Evolutionary conservation across 2,329 filamentous ascomycete species (phyloP).

Genomic region (Pestalotiopsis sp.): DNA sequence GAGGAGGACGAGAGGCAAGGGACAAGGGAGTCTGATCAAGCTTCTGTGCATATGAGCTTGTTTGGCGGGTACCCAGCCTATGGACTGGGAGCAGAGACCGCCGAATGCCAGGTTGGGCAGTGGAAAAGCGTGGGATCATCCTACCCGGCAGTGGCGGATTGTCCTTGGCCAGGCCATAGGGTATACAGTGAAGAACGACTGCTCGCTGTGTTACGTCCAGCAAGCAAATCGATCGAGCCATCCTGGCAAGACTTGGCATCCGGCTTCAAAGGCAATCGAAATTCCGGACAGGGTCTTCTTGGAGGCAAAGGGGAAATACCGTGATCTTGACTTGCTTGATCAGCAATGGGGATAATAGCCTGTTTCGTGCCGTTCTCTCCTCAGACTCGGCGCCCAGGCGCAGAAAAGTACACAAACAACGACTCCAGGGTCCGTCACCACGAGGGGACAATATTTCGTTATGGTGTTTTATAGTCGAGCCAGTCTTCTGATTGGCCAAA

Average conservation of each 20-base stretch:
- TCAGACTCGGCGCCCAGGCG: neutral
- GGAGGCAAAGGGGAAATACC: neutral
- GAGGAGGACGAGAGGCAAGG: neutral
- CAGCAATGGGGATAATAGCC: neutral
- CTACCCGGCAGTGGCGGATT: conserved; percentile 1
- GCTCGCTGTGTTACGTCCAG: neutral
- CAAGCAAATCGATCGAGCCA: neutral
- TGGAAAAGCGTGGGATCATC: neutral
- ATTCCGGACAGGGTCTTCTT: neutral
- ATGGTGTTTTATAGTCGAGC: neutral
- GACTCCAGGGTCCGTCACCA: neutral
- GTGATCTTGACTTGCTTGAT: neutral
- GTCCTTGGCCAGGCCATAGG: conserved; percentile 17
- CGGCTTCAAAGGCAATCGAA: neutral
- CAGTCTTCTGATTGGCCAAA: neutral
- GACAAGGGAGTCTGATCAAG: neutral
- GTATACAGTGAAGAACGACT: neutral
- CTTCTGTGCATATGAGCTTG: conserved; percentile 13
- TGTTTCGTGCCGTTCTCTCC: conserved; percentile 9
- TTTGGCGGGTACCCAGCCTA: conserved; percentile 8
- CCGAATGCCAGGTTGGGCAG: neutral
- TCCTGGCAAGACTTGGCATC: neutral
- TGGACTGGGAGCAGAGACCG: neutral
- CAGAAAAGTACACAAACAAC: neutral
- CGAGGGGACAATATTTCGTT: neutral